A percentile compares a stretch with the other conserved stretches of the same genome.
phyloP scores from a whole-genome alignment of 768 basidiomycete genomes.

The Boletus edulis region DNA sequence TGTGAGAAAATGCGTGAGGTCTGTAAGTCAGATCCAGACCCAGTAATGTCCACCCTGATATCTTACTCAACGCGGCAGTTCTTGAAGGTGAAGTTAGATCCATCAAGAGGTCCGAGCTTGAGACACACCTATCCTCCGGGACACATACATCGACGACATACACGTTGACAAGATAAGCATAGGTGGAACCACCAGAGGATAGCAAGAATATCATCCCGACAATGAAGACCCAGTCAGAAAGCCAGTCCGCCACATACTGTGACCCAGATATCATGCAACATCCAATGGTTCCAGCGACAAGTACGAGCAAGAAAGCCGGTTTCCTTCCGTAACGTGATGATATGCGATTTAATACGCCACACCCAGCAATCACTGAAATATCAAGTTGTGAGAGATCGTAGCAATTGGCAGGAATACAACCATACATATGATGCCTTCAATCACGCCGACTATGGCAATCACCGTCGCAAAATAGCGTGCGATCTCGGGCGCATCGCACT shows the following conservation, averaged over 20 bases:
- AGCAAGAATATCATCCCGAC: constrained; percentile 13
- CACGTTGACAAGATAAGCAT: constrained; percentile 18
- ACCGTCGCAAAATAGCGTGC: constrained; percentile 18
- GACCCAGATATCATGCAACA: constrained; percentile 17
- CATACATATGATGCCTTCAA: constrained; percentile 25
- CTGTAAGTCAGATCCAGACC: constrained; percentile 13
- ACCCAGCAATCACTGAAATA: constrained; percentile 21
- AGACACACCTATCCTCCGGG: constrained; percentile 24
- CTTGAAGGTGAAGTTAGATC: constrained; percentile 17
- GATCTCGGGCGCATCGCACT: constrained; percentile 23
- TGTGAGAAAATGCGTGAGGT: not conserved
- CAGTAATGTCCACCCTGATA: constrained; percentile 27
- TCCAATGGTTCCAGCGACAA: constrained; percentile 7
- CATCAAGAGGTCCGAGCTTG: not conserved
- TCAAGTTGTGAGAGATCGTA: not conserved
- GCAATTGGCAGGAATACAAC: constrained; percentile 1
- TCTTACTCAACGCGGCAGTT: constrained; percentile 24
- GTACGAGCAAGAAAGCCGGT: constrained; percentile 13
- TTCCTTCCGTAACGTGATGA: constrained; percentile 29
- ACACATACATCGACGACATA: constrained; percentile 27
- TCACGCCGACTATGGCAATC: constrained; percentile 9
- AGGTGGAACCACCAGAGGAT: constrained; percentile 12
- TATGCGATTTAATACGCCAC: constrained; percentile 21
- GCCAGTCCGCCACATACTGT: constrained; percentile 7
- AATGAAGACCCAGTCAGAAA: constrained; percentile 12